A percentile compares a stretch with the other conserved stretches of the same genome.
Evolutionary conservation across 2,329 filamentous ascomycete genomes (phyloP).

Genomic region (Sclerotinia sclerotiorum): DNA sequence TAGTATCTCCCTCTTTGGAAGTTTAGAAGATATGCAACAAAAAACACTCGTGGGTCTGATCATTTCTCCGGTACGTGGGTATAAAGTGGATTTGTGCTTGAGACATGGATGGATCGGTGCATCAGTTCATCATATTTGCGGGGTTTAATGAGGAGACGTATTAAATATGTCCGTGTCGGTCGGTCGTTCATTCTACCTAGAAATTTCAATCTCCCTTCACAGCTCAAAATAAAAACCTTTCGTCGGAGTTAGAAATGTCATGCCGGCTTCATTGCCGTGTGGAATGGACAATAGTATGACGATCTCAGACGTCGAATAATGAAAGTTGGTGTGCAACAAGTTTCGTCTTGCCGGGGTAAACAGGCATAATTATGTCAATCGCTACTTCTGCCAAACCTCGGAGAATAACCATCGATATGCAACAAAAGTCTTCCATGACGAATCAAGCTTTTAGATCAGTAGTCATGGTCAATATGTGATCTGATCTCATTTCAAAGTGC

Average conservation of each 20-base stretch:
- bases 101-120: background rate
- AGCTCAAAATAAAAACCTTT: background rate
- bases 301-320: background rate
- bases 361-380: too few species aligned
- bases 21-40: slow-evolving; percentile 5
- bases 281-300: background rate
- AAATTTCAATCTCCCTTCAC: background rate
- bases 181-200: background rate
- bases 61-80: background rate
- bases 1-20: background rate
- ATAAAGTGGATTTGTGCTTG: background rate
- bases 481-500: too few species aligned
- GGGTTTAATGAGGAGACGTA: background rate
- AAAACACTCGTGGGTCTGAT: background rate
- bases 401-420: background rate
- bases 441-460: background rate
- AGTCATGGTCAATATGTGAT: background rate
- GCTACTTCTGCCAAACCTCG: background rate
- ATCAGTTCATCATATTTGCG: background rate
- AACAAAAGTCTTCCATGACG: background rate
- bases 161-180: background rate
- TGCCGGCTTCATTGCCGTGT: background rate
- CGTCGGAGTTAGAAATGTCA: background rate
- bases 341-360: background rate
- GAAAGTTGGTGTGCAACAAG: background rate